Evolutionary conservation across 768 basidiomycete genomes (phyloP), one percentile per base, ranked within the genome.

Genomic region (Lepiota venenata): DNA sequence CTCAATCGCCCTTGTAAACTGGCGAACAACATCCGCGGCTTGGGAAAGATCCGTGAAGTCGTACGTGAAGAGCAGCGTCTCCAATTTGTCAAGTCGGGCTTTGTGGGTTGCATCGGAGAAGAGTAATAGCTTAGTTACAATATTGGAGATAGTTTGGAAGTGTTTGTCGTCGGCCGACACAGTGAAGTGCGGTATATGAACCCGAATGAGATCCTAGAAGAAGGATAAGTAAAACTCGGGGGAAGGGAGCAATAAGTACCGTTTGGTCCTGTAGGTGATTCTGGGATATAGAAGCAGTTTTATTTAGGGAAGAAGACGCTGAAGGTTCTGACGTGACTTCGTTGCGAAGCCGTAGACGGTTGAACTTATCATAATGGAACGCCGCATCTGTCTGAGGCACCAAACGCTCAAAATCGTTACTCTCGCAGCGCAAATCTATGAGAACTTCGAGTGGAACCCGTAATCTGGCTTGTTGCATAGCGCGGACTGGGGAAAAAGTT

Each of bases 291-390:
- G 56, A 48, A 4, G 41, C 44, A 10, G 66, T 62, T 54, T 72
- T 70, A n/a, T 81, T 76, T 8, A 66, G 60, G 14, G 72, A 66
- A 10, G 66, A 58, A 50, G 71, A 72, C 27, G 64, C 67, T 20
- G 21, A n/a, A n/a, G 70, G 65, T 29, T 76, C 73, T 10, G 83
- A 80, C 29, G 85, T 83, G 27, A 86, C 70, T 57, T 81, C 83
- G 60, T 85, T 91, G 41, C 86, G 85, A 48, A 94, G 72, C 35
- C 95, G 85, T 8, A 97, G 78, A 39, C 88, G 86, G 69, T 98
- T 98, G 74, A 96, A 96, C 66, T 91, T 93, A 76, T 98, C 95
- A 65, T 94, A 93, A 44, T 85, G 88, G 57, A 96, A 82, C 3
- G 79, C 84, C 0, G 89, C 90, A 54, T 91, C 84, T 0, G 94